Base-by-base conservation (phyloP, 2,329 filamentous ascomycete genomes). In the Aphanoascus verrucosus region DNA sequence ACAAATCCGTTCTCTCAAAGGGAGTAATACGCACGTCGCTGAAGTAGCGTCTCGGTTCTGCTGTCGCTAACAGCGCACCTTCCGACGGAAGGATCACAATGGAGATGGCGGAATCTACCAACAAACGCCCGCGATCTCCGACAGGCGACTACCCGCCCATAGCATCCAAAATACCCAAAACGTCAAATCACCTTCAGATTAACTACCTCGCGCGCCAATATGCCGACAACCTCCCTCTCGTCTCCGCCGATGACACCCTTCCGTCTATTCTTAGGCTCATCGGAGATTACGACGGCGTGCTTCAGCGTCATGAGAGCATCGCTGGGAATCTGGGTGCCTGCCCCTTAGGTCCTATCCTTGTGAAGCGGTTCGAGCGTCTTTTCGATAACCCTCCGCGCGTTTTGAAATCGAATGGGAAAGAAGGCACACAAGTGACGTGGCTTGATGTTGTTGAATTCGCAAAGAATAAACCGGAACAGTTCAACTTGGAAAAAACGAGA, bases 401-500 rank as follows among this genome's bases (percentile, higher is more conserved):
- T 54, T 77, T 75, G 61, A 85, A 78, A 67, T 81, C 70, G 63
- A 80, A 77, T 71, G 77, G 75, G n/a, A 79, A 79, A 59, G 77
- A 80, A 23, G 72, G 77, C 32, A 78, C 77, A 3, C 77, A 76
- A 5, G 78, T 93, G 53, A 85, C 82, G 11, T 95, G 88, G 88
- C 75, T 93, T 38, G 88, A 94, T 63, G 83, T 94, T 50, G 85
- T 94, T 59, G 82, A 86, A 59, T 93, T 90, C 69, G 86, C 88
- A 58, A 86, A 85, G 63, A 82, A 81, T 58, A 89, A 88, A 58
- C 86, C 88, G 0, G 78, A 81, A 59, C 86, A 91, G 53, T 93
- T 94, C 68, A 78, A 81, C 34, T 72, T 94, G 49, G 82, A 81
- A 52, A 81, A 85, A 54, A 78, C 79, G 57, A 76, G 80, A 43